Conservation (phyloP, 768 basidiomycete species). For the Hygrocybe coccinea region DNA sequence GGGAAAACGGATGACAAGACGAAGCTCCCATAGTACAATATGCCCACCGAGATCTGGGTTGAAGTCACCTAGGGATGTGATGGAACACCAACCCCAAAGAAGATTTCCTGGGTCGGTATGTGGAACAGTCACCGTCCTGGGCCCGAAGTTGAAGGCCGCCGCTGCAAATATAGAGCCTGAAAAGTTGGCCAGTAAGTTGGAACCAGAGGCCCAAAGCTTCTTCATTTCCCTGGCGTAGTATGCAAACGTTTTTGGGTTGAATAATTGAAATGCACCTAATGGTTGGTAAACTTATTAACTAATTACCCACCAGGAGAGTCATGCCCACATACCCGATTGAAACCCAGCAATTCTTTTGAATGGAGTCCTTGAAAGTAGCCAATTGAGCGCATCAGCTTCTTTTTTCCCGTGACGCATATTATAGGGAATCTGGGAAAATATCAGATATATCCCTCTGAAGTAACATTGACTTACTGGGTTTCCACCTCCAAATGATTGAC, state of each 20-base stretch:
- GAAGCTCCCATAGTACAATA: slow-evolving; percentile 16
- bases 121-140: neutral
- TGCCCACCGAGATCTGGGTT: slow-evolving; percentile 15
- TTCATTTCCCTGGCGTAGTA: neutral
- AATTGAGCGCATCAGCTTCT: neutral
- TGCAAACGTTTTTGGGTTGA: neutral
- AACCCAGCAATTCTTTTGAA: neutral
- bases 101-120: slow-evolving; percentile 1
- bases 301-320: neutral
- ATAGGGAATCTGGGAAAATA: too few species aligned
- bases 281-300: too few species aligned
- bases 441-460: too few species aligned
- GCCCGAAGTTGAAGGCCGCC: slow-evolving; percentile 2
- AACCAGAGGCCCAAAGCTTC: neutral
- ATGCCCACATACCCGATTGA: neutral
- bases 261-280: neutral
- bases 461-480: neutral
- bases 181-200: neutral
- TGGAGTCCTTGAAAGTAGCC: too few species aligned
- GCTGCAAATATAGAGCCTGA: neutral
- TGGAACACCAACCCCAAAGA: slow-evolving; percentile 2
- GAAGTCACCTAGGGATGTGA: slow-evolving; percentile 11
- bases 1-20: slow-evolving; percentile 15
- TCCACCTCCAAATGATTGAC: neutral
- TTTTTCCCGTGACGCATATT: too few species aligned